phyloP scores from a whole-genome alignment of 179 eudicot genomes.

The Silene noctiflora region DNA sequence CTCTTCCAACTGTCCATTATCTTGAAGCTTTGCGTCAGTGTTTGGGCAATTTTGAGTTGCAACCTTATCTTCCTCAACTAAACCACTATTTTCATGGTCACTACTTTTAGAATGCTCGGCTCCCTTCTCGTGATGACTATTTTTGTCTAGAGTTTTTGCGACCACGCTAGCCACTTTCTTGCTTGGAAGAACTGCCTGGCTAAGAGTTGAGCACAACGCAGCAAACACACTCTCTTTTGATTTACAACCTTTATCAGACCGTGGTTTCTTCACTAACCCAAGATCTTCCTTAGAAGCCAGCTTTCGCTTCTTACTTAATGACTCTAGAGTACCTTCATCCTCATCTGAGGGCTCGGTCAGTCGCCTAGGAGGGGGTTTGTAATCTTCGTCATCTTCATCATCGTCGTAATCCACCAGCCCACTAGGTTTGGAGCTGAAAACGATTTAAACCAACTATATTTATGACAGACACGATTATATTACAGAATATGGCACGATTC shows the following conservation, averaged over 20 bases:
- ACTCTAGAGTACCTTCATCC: slow-evolving; percentile 53
- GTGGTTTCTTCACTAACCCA: slow-evolving; percentile 55
- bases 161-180: slow-evolving; percentile 44
- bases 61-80: slow-evolving; percentile 31
- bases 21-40: slow-evolving; percentile 28
- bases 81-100: slow-evolving; percentile 29
- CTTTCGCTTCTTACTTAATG: slow-evolving; percentile 60
- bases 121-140: slow-evolving; percentile 34
- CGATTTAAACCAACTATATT: slow-evolving; percentile 4
- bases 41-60: slow-evolving; percentile 36
- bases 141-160: slow-evolving; percentile 30
- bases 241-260: slow-evolving; percentile 43
- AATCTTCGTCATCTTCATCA: slow-evolving; percentile 90
- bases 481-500: background rate
- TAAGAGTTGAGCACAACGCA: slow-evolving; percentile 64
- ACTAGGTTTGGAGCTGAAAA: slow-evolving; percentile 54
- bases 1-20: slow-evolving; percentile 38
- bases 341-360: slow-evolving; percentile 49
- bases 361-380: slow-evolving; percentile 80
- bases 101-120: slow-evolving; percentile 30
- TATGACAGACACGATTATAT: background rate
- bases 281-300: slow-evolving; percentile 51
- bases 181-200: slow-evolving; percentile 59
- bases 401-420: slow-evolving; percentile 93
- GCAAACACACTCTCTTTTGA: slow-evolving; percentile 69